A percentile compares a stretch with the other conserved stretches of the same genome.
phyloP scores from a whole-genome alignment of 371 early-diverging fungal species.

The Mortierella sp. region DNA sequence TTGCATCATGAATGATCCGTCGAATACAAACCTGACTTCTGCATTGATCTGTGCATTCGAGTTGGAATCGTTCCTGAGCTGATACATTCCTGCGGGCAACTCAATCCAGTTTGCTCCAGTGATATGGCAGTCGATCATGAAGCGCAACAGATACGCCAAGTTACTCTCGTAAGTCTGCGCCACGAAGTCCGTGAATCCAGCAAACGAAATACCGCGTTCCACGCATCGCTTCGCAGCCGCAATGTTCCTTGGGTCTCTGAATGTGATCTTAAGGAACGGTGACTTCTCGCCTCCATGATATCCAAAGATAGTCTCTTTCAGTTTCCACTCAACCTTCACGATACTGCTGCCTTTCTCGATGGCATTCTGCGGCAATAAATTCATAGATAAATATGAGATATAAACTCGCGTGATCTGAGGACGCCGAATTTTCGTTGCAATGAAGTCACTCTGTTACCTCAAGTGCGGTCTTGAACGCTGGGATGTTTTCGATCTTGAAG shows the following conservation, averaged over 20 bases:
- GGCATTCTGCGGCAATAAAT: slow-evolving; percentile 17
- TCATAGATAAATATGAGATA: no score
- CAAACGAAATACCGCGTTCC: slow-evolving; percentile 65
- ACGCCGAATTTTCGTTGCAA: no score
- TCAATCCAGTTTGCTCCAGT: slow-evolving; percentile 96
- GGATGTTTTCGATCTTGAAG: slow-evolving; percentile 72
- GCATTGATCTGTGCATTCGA: slow-evolving; percentile 91
- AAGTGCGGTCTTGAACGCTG: slow-evolving; percentile 66
- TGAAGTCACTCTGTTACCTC: slow-evolving; percentile 57
- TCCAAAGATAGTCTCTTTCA: slow-evolving; percentile 87
- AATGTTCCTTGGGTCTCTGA: slow-evolving; percentile 68
- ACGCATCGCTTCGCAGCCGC: slow-evolving; percentile 38
- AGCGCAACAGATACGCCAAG: slow-evolving; percentile 90
- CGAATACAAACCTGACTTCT: slow-evolving; percentile 62
- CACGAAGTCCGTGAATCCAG: slow-evolving; percentile 54
- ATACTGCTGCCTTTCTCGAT: slow-evolving; percentile 56
- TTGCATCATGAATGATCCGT: background rate
- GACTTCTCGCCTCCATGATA: slow-evolving; percentile 78
- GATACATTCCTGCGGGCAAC: slow-evolving; percentile 80
- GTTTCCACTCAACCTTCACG: slow-evolving; percentile 69
- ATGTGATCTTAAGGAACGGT: slow-evolving; percentile 77
- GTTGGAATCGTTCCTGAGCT: slow-evolving; percentile 50
- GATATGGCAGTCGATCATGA: slow-evolving; percentile 97
- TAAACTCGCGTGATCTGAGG: no score
- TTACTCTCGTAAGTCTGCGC: slow-evolving; percentile 93